A percentile compares a stretch with the other conserved stretches of the same genome.
phyloP scores from a whole-genome alignment of 371 early-diverging fungal genomes.

The Apophysomyces ossiformis region DNA sequence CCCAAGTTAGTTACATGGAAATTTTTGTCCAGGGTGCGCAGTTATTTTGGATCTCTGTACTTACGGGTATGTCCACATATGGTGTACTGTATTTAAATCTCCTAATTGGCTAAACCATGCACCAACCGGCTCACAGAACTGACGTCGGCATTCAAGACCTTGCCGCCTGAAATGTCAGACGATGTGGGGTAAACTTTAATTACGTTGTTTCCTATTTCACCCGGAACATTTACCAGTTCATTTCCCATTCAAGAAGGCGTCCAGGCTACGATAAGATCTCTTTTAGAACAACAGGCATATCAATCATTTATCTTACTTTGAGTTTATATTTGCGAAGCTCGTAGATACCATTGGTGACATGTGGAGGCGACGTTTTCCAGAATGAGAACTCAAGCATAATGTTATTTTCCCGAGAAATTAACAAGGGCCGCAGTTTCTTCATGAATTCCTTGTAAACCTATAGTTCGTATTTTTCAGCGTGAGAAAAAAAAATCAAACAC shows the following conservation, averaged over 20 bases:
- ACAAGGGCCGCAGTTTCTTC: slow-evolving; percentile 61
- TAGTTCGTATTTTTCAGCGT: slow-evolving; percentile 11
- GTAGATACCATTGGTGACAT: slow-evolving; percentile 73
- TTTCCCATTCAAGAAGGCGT: slow-evolving; percentile 84
- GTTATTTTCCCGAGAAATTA: slow-evolving; percentile 70
- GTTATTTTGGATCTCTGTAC: slow-evolving; percentile 11
- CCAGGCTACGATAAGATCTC: slow-evolving; percentile 62
- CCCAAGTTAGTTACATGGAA: background rate
- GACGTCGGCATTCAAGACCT: slow-evolving; percentile 79
- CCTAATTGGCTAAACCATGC: slow-evolving; percentile 93
- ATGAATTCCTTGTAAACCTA: slow-evolving; percentile 58
- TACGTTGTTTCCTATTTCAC: slow-evolving; percentile 5
- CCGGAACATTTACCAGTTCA: slow-evolving; percentile 60
- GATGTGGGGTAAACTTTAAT: slow-evolving; percentile 6
- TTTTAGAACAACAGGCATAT: background rate
- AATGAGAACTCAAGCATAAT: slow-evolving; percentile 89
- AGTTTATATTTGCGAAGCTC: slow-evolving; percentile 83
- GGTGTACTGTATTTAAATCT: slow-evolving; percentile 81
- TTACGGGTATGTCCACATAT: slow-evolving; percentile 86
- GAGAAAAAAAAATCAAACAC: slow-evolving; percentile 3
- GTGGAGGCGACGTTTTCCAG: slow-evolving; percentile 76
- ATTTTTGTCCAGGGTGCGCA: background rate
- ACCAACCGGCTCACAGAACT: slow-evolving; percentile 85
- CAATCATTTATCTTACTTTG: slow-evolving; percentile 36
- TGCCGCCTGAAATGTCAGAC: slow-evolving; percentile 46